Conservation (phyloP, 441 rosid genomes). For the Erodium chrysanthum region DNA sequence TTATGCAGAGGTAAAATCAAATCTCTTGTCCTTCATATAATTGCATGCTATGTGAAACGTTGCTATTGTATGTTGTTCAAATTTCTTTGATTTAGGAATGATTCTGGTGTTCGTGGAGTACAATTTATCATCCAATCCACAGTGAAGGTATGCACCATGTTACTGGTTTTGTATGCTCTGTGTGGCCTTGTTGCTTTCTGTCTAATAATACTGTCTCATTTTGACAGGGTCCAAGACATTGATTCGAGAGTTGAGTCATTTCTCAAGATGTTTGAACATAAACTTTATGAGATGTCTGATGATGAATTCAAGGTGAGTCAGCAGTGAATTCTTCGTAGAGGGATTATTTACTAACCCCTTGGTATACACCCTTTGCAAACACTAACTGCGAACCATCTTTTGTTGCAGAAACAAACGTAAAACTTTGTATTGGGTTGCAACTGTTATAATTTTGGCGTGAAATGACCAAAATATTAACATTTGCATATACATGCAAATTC, state of each 20-base stretch:
- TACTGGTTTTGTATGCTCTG: constrained; percentile 8
- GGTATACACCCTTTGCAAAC: too few relatives aligned
- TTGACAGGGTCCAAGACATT: constrained; percentile 61
- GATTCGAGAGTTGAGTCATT: constrained; percentile 71
- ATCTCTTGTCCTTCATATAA: not conserved
- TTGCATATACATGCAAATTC: too few relatives aligned
- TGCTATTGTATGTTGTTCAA: constrained; percentile 3
- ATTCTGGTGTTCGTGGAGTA: constrained; percentile 56
- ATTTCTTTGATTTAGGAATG: constrained; percentile 32
- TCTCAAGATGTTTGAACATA: constrained; percentile 56
- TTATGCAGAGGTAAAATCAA: constrained; percentile 45
- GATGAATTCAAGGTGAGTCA: constrained; percentile 75
- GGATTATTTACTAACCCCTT: too few relatives aligned
- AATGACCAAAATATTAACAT: too few relatives aligned
- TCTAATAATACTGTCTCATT: constrained; percentile 3
- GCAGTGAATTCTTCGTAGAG: not conserved
- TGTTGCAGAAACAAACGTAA: too few relatives aligned
- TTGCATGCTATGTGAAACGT: constrained; percentile 7
- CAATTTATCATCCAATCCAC: constrained; percentile 80
- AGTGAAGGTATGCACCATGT: constrained; percentile 40
- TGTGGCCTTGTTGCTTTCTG: not conserved
- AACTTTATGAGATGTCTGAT: constrained; percentile 49
- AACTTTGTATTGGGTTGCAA: too few relatives aligned
- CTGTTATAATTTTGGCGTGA: too few relatives aligned
- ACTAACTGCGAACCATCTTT: too few relatives aligned